Evolutionary conservation across 306 rosid species (phyloP).

Genomic region (Trifolium repens): DNA sequence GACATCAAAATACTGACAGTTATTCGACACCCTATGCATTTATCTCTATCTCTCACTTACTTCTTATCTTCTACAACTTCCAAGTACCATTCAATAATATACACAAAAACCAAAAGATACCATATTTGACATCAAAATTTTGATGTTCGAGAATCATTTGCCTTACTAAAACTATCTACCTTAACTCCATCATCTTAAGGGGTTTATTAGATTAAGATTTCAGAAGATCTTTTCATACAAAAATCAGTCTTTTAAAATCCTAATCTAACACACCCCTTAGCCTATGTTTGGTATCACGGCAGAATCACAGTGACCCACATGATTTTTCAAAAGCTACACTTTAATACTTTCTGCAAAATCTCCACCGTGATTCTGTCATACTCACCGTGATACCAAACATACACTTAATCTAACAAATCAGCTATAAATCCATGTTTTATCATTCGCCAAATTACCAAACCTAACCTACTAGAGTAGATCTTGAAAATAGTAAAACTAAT

Average conservation of each 20-base stretch:
- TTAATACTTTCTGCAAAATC: no score
- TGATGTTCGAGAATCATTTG: neutral
- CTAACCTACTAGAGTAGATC: neutral
- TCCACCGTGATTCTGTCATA: no score
- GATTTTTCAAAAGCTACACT: no score
- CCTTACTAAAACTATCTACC: neutral
- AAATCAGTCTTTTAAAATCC: neutral
- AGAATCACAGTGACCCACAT: no score
- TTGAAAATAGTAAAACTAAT: slow-evolving; percentile 17
- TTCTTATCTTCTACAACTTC: neutral
- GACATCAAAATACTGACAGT: no score
- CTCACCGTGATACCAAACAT: no score
- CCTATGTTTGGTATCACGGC: no score
- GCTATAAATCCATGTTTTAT: neutral
- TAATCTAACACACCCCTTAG: neutral
- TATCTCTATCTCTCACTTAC: neutral
- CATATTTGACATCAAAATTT: neutral
- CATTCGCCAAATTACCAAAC: neutral
- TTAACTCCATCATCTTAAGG: slow-evolving; percentile 1
- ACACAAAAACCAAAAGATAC: neutral
- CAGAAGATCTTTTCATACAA: neutral
- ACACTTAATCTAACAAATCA: neutral
- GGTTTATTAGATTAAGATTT: neutral
- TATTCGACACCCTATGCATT: no score
- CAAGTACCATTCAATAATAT: neutral